A percentile compares a stretch with the other conserved stretches of the same genome.
phyloP scores from a whole-genome alignment of 208 protist genomes.

The Wallacemonas sp. region DNA sequence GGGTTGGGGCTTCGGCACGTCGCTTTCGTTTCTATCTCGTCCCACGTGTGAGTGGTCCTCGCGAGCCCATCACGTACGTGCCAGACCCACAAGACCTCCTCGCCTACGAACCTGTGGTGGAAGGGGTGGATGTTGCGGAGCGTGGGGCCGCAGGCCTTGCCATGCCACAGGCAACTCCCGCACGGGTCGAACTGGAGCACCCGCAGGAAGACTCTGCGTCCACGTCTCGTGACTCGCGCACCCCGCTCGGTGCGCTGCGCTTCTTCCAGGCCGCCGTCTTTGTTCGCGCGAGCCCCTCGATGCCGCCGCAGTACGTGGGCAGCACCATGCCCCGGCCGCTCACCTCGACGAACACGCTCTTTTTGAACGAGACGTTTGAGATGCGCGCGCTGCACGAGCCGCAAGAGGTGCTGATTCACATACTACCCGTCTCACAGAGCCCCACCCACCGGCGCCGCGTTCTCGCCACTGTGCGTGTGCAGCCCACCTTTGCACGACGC shows the following conservation, averaged over 20 bases:
- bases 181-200: too few relatives aligned
- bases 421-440: slow-evolving; percentile 50
- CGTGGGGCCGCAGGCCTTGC: too few relatives aligned
- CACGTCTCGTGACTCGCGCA: too few relatives aligned
- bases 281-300: slow-evolving; percentile 41
- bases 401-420: slow-evolving; percentile 75
- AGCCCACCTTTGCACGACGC: slow-evolving; percentile 45
- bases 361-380: slow-evolving; percentile 87
- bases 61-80: slow-evolving; percentile 31
- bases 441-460: slow-evolving; percentile 29
- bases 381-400: slow-evolving; percentile 60
- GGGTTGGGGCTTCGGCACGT: neutral
- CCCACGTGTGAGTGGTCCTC: slow-evolving; percentile 24
- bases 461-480: slow-evolving; percentile 55
- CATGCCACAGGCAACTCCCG: too few relatives aligned
- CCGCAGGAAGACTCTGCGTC: too few relatives aligned
- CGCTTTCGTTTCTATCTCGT: slow-evolving; percentile 53
- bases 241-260: slow-evolving; percentile 23
- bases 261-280: slow-evolving; percentile 77
- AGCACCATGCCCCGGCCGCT: slow-evolving; percentile 60
- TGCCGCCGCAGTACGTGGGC: slow-evolving; percentile 75
- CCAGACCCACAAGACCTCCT: slow-evolving; percentile 39
- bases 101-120: slow-evolving; percentile 54
- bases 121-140: slow-evolving; percentile 36
- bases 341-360: slow-evolving; percentile 45